Base-by-base conservation (phyloP, 1,284 basidiomycete species). In the Somion occarium region DNA sequence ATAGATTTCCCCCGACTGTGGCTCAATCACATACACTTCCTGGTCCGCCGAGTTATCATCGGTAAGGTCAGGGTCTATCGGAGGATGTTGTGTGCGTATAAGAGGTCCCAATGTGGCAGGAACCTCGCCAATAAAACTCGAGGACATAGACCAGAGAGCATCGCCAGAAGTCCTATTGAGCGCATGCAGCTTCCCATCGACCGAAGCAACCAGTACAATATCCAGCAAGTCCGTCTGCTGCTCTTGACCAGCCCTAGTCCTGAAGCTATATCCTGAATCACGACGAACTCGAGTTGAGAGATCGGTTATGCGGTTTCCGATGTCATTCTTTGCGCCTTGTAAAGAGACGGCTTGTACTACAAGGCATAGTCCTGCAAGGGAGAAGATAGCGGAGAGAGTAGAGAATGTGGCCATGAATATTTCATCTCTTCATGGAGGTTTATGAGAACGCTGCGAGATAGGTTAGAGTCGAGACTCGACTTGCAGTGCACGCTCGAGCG, bases 101-200 rank as follows among this genome's bases (percentile, higher is more conserved):
- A 91, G 83, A 2, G 88, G 87, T 0, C 76, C 74, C 19, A 89
- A 73, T 5, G 79, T 73, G 20, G 79, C 70, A 0, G 82, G 80
- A 12, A 70, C 64, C 42, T 73, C 69, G 13, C 69, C 70, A 25
- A 18, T n/a, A 22, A 23, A 11, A 30, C 78, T 72, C 5, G 83
- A 76, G 20, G 85, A 76, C 82, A 91, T 88, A 49, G 91, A 91
- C 91, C 91, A 93, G 2, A 92, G 70, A 2, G 78, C 72, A 15
- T 78, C 77, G 1, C 93, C 93, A 0, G 85, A 85, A 0, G 84
- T 81, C 52, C 93, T 75, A 64, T 93, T 90, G 54, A 96, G 72
- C 0, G 90, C 93, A 71, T 93, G 91, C 44, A 96, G 84, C 54
- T 85, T 88, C 22, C 93, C 93, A 67, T 96, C 93, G n/a, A 95